Conservation (phyloP, 352 stramenopile genomes). For the Elongisporangium anandrum region DNA sequence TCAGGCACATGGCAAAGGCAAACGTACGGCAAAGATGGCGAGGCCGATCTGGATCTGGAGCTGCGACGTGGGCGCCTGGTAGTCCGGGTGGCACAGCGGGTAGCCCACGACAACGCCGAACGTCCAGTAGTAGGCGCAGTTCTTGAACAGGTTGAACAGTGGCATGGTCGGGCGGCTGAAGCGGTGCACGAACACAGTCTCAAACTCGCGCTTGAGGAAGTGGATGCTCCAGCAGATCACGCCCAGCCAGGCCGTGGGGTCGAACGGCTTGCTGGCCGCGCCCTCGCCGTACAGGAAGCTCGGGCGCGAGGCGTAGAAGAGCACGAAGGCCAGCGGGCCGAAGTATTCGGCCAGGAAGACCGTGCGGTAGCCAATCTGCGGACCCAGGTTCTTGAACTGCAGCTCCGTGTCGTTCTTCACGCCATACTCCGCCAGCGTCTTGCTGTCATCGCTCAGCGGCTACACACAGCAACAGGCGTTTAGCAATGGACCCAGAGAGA, state of each 20-base stretch:
- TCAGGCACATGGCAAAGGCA: neutral
- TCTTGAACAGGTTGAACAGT: conserved; percentile 88
- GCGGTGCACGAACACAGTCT: conserved; percentile 88
- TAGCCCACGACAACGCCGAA: conserved; percentile 84
- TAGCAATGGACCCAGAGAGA: neutral
- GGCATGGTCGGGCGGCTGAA: conserved; percentile 88
- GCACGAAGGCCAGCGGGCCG: conserved; percentile 79
- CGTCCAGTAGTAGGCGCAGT: conserved; percentile 88
- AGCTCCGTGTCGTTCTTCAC: conserved; percentile 46
- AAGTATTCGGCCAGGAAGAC: conserved; percentile 88
- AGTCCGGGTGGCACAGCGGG: conserved; percentile 74
- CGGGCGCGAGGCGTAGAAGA: conserved; percentile 67
- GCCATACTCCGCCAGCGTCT: conserved; percentile 51
- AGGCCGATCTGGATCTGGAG: conserved; percentile 55
- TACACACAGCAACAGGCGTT: neutral
- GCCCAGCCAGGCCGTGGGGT: conserved; percentile 45
- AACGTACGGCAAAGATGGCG: conserved; percentile 35
- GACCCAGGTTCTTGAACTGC: conserved; percentile 77
- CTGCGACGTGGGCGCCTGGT: conserved; percentile 28
- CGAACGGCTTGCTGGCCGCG: conserved; percentile 28
- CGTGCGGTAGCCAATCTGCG: conserved; percentile 86
- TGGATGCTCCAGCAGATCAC: conserved; percentile 70
- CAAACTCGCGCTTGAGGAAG: conserved; percentile 85
- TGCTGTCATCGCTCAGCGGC: conserved; percentile 50
- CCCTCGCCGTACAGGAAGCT: conserved; percentile 66